Conservation (phyloP, 306 rosid species). For the Purshia tridentata region DNA sequence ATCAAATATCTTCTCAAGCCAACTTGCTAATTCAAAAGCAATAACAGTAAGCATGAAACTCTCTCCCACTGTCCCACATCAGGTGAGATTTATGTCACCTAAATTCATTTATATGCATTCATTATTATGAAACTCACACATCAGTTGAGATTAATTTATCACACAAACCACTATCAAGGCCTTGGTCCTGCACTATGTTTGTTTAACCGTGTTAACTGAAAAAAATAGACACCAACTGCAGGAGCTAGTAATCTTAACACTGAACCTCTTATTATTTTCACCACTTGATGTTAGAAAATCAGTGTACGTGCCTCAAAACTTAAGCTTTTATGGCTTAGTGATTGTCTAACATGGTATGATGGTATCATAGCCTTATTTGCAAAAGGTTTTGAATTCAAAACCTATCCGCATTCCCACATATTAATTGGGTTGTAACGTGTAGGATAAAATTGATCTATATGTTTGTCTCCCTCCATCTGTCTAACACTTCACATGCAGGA, state of each 20-base stretch:
- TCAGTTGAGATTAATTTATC: neutral
- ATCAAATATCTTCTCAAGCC: conserved; percentile 7
- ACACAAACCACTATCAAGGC: neutral
- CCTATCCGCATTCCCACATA: too few species aligned
- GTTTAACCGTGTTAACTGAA: neutral
- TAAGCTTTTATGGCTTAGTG: too few species aligned
- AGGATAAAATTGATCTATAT: too few species aligned
- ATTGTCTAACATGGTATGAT: too few species aligned
- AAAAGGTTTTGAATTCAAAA: too few species aligned
- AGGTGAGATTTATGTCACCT: neutral
- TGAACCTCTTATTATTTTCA: neutral
- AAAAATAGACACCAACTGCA: neutral
- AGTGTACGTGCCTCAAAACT: too few species aligned
- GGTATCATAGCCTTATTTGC: too few species aligned
- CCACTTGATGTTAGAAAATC: too few species aligned
- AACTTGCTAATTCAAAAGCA: conserved; percentile 2
- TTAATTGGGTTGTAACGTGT: too few species aligned
- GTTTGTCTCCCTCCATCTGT: too few species aligned
- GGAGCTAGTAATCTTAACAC: neutral
- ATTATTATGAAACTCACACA: neutral
- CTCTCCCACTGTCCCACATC: conserved; percentile 1
- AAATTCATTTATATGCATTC: neutral
- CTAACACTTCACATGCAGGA: too few species aligned
- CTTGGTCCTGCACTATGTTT: too few species aligned
- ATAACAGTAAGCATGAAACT: neutral